These are phyloP conservation scores for Nicotiana noctiflora DNA, from an alignment of 257 asterid species.

Conservation along the genomic window DNA sequence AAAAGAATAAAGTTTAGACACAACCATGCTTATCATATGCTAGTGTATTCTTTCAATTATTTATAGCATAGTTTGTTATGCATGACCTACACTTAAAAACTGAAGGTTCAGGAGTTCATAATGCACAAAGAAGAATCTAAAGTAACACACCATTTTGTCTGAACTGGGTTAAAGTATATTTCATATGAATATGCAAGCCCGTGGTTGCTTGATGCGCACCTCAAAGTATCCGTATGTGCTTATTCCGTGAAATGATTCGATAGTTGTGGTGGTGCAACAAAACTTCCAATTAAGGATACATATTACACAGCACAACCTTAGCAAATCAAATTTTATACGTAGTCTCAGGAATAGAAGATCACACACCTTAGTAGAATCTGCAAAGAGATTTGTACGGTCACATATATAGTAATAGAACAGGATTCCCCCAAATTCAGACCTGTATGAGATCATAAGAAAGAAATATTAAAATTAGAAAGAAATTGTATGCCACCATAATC, in stretches of 20 bases:
- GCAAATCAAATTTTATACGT: background rate
- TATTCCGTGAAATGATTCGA: background rate
- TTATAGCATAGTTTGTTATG: background rate
- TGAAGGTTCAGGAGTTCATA: background rate
- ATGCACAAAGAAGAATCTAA: background rate
- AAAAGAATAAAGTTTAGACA: background rate
- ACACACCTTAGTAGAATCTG: constrained; percentile 81
- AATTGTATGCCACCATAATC: background rate
- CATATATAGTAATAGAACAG: constrained; percentile 75
- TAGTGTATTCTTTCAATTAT: background rate
- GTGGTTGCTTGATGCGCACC: background rate
- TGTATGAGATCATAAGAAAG: constrained; percentile 27
- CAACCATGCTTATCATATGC: background rate
- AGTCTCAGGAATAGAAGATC: background rate
- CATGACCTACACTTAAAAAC: background rate
- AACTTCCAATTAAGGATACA: background rate
- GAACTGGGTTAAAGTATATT: background rate
- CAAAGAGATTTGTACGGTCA: constrained; percentile 78
- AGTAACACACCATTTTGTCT: background rate
- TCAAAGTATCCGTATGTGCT: background rate
- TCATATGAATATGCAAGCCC: background rate
- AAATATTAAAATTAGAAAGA: background rate
- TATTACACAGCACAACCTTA: background rate
- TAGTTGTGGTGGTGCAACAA: background rate
- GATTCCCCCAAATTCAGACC: constrained; percentile 93